A percentile compares a stretch with the other conserved stretches of the same genome.
Conservation (phyloP, 257 asterid genomes). For the Petunia axillaris region DNA sequence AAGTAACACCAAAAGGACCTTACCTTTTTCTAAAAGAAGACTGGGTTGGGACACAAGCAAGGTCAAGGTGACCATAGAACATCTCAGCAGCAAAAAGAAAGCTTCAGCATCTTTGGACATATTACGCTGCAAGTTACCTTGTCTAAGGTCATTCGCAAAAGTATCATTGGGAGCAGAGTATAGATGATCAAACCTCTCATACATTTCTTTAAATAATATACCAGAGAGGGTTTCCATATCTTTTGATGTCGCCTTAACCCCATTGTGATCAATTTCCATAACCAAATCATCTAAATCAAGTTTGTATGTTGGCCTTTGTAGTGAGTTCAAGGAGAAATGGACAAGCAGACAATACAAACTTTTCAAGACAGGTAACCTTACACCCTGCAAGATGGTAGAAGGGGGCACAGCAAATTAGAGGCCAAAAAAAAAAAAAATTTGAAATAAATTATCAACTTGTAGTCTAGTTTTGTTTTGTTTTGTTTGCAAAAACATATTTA, state of each 20-base stretch:
- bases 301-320: slow-evolving; percentile 33
- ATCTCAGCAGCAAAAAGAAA: slow-evolving; percentile 61
- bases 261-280: slow-evolving; percentile 43
- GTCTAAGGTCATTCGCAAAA: slow-evolving; percentile 39
- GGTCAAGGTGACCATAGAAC: slow-evolving; percentile 62
- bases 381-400: slow-evolving; percentile 51
- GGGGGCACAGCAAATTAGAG: background rate
- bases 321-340: slow-evolving; percentile 44
- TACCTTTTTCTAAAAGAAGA: slow-evolving; percentile 54
- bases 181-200: slow-evolving; percentile 48
- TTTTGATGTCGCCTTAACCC: slow-evolving; percentile 36
- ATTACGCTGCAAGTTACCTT: slow-evolving; percentile 34
- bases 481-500: background rate
- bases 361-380: slow-evolving; percentile 52
- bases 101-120: slow-evolving; percentile 46
- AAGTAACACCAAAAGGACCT: slow-evolving; percentile 51
- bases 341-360: slow-evolving; percentile 55
- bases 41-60: slow-evolving; percentile 43
- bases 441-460: background rate
- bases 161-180: slow-evolving; percentile 41
- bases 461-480: background rate
- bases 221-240: slow-evolving; percentile 53
- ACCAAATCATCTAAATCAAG: slow-evolving; percentile 37
- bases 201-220: slow-evolving; percentile 53
- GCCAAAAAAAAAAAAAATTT: background rate